A percentile compares a stretch with the other conserved stretches of the same genome.
phyloP scores from a whole-genome alignment of 352 stramenopile genomes.

The Phytophthora agathidicida region DNA sequence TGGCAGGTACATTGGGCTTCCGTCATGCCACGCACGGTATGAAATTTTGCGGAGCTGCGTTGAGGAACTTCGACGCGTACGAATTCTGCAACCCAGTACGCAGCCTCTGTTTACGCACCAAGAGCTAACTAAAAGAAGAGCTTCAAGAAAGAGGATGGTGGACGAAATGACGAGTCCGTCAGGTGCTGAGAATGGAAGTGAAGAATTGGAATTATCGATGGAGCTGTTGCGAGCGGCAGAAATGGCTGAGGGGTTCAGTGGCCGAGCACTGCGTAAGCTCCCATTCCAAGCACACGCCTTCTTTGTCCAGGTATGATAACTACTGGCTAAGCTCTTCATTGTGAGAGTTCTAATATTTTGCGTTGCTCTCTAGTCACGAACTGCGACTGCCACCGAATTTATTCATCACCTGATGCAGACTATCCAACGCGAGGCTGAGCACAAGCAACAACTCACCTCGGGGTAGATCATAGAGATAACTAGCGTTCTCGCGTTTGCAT shows the following conservation, averaged over 20 bases:
- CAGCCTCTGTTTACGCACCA: constrained; percentile 30
- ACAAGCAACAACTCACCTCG: constrained; percentile 33
- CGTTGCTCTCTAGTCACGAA: constrained; percentile 19
- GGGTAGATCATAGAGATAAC: constrained; percentile 11
- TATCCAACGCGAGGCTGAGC: constrained; percentile 32
- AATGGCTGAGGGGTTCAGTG: constrained; percentile 70
- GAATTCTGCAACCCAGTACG: constrained; percentile 48
- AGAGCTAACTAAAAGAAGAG: constrained; percentile 27
- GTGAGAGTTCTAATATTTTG: constrained; percentile 9
- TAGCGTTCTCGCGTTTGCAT: not conserved
- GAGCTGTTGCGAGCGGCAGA: constrained; percentile 49
- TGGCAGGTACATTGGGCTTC: constrained; percentile 68
- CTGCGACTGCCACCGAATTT: constrained; percentile 26
- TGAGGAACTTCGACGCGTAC: constrained; percentile 78
- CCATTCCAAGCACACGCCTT: constrained; percentile 84
- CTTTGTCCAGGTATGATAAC: constrained; percentile 56
- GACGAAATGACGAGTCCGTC: constrained; percentile 42
- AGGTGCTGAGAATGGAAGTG: constrained; percentile 4
- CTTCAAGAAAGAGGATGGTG: constrained; percentile 44
- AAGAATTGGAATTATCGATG: constrained; percentile 36
- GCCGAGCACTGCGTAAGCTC: constrained; percentile 80
- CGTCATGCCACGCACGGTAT: constrained; percentile 68
- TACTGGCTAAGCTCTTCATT: too few relatives aligned
- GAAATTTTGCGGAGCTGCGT: constrained; percentile 87
- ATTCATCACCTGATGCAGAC: constrained; percentile 34